Percentiles rank a stretch among this genome's conserved stretches.
Evolutionary conservation across 225 moss, liverwort and hornwort genomes (phyloP).

Genomic region (Bryum argenteum): DNA sequence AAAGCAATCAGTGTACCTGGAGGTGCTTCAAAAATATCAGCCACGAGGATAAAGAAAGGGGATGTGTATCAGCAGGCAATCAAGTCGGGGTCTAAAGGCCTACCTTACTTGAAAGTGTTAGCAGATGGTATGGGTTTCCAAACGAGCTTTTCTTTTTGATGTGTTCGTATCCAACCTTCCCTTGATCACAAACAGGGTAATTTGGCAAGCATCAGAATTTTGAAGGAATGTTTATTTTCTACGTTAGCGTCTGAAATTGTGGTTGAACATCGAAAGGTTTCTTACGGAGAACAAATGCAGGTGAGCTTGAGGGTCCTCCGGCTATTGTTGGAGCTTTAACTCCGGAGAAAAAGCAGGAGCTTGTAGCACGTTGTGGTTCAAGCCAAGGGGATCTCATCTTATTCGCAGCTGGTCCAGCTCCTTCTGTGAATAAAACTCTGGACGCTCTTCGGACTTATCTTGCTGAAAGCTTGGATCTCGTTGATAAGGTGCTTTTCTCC

Average conservation of each 20-base stretch:
- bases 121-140: slow-evolving; percentile 49
- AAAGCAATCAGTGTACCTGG: slow-evolving; percentile 82
- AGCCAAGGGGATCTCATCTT: slow-evolving; percentile 82
- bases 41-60: slow-evolving; percentile 91
- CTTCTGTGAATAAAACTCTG: slow-evolving; percentile 67
- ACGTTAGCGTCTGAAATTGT: neutral
- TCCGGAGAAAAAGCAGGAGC: slow-evolving; percentile 50
- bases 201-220: neutral
- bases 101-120: slow-evolving; percentile 86
- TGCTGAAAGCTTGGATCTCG: slow-evolving; percentile 72
- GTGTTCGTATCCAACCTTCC: slow-evolving; percentile 10
- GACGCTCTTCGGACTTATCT: slow-evolving; percentile 84
- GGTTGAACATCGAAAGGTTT: neutral
- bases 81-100: slow-evolving; percentile 79
- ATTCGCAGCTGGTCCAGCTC: slow-evolving; percentile 73
- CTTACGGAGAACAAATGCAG: slow-evolving; percentile 46
- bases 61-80: slow-evolving; percentile 82
- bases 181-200: neutral
- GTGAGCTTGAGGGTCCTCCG: slow-evolving; percentile 78
- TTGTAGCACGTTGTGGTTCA: slow-evolving; percentile 54
- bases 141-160: neutral
- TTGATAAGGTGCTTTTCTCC: slow-evolving; percentile 64
- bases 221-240: neutral
- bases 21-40: slow-evolving; percentile 75
- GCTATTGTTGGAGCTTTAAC: slow-evolving; percentile 70